phyloP scores from a whole-genome alignment of 2,329 filamentous ascomycete species.

The Cercospora zeina region DNA sequence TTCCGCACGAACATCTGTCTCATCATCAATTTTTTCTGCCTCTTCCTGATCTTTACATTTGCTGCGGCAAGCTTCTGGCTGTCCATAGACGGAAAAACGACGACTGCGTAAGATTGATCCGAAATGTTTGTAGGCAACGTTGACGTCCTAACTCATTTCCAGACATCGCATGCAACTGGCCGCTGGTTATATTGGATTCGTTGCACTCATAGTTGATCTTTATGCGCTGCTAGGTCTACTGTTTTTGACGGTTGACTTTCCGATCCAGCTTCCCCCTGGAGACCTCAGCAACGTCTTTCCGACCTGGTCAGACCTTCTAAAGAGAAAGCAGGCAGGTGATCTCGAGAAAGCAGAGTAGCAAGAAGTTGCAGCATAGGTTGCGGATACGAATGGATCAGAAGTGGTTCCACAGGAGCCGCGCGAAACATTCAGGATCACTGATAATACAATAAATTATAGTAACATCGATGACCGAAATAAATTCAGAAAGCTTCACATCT shows the following conservation, averaged over 20 bases:
- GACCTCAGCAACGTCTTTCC: neutral
- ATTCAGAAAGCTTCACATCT: no score
- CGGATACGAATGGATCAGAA: no score
- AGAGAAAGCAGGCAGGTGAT: neutral
- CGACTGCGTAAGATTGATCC: neutral
- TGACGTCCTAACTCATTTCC: neutral
- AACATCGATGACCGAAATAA: no score
- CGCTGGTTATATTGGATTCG: neutral
- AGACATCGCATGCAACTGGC: neutral
- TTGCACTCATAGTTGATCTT: neutral
- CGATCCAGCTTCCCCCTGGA: neutral
- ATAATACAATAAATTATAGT: no score
- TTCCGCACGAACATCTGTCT: neutral
- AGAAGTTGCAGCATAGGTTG: no score
- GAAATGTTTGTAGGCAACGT: no score
- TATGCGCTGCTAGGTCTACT: neutral
- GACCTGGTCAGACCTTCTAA: neutral
- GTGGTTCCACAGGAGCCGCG: no score
- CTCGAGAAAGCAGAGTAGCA: neutral
- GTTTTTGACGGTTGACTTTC: neutral
- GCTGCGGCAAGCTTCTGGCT: neutral
- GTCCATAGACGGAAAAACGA: neutral
- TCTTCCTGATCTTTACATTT: neutral
- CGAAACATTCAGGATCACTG: no score
- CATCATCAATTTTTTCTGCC: neutral